These are phyloP conservation scores for Suhomyces wounanorum DNA, from an alignment of 1,139 yeast genomes.

Conservation along the genomic window DNA sequence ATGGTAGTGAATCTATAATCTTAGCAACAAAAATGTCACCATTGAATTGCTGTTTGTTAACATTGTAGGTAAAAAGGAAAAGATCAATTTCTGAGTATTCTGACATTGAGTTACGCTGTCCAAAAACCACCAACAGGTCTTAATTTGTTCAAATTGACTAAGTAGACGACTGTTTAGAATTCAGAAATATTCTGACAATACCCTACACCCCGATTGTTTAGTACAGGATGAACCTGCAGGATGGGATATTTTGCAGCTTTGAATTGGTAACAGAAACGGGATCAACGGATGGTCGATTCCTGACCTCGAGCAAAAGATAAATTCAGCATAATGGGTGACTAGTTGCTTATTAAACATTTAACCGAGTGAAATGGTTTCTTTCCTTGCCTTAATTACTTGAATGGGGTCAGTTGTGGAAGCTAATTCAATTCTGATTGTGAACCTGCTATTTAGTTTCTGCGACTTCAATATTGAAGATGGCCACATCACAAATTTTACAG, in stretches of 20 bases:
- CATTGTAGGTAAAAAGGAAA: conserved; percentile 43
- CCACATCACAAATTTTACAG: conserved; percentile 1
- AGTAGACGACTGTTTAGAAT: background rate
- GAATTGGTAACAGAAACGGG: background rate
- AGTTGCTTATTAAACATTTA: too few species aligned
- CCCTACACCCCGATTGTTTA: background rate
- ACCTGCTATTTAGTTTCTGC: background rate
- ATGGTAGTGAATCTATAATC: conserved; percentile 33
- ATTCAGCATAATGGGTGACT: too few species aligned
- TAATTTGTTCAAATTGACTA: background rate
- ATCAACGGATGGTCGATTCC: background rate
- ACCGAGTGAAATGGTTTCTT: too few species aligned
- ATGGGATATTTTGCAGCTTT: background rate
- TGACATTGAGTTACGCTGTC: background rate
- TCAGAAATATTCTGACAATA: background rate
- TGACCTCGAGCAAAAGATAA: too few species aligned
- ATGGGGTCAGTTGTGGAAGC: too few species aligned
- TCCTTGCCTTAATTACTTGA: too few species aligned
- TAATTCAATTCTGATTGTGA: background rate
- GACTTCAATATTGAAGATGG: background rate
- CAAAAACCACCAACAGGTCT: background rate
- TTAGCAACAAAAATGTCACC: conserved; percentile 27
- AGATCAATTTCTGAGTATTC: conserved; percentile 18
- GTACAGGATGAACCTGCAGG: background rate
- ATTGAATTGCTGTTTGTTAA: conserved; percentile 33